Percentiles rank a stretch among this genome's conserved stretches.
Conservation (phyloP, 768 basidiomycete species). For the Trametes punicea region DNA sequence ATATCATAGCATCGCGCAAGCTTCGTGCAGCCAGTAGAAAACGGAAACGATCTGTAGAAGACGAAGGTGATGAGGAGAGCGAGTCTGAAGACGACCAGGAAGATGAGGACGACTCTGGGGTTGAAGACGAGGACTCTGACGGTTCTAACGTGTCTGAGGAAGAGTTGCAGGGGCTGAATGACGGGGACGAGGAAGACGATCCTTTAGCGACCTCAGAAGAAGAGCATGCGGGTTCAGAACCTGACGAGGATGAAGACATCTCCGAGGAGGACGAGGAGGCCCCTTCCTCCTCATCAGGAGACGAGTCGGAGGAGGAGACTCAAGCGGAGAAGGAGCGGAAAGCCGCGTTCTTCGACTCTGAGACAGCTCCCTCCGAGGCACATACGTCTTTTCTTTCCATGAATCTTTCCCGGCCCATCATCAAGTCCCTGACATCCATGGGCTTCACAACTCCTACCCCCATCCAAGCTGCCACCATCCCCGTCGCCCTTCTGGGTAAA, state of each 20-base stretch:
- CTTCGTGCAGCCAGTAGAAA: constrained; percentile 43
- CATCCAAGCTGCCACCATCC: constrained; percentile 92
- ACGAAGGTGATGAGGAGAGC: constrained; percentile 31
- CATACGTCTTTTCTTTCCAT: constrained; percentile 85
- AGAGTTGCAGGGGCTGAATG: constrained; percentile 21
- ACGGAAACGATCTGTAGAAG: constrained; percentile 52
- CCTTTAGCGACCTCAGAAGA: constrained; percentile 43
- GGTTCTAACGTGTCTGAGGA: constrained; percentile 38
- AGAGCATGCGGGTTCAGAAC: constrained; percentile 30
- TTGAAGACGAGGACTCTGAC: constrained; percentile 31
- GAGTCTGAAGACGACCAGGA: constrained; percentile 31
- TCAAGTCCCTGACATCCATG: constrained; percentile 84
- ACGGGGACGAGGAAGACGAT: constrained; percentile 36
- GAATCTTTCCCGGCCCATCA: constrained; percentile 92
- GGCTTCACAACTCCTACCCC: constrained; percentile 87
- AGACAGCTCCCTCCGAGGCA: constrained; percentile 41
- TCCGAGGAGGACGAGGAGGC: constrained; percentile 32
- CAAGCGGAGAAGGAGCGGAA: constrained; percentile 66
- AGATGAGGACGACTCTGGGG: constrained; percentile 34
- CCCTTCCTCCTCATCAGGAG: constrained; percentile 55
- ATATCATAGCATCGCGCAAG: constrained; percentile 80
- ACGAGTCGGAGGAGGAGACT: constrained; percentile 59
- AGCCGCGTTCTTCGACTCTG: constrained; percentile 80
- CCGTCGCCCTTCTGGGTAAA: constrained; percentile 89
- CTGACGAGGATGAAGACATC: constrained; percentile 24